Base-by-base conservation (phyloP, 2,329 filamentous ascomycete species). In the Diaporthe sp. region DNA sequence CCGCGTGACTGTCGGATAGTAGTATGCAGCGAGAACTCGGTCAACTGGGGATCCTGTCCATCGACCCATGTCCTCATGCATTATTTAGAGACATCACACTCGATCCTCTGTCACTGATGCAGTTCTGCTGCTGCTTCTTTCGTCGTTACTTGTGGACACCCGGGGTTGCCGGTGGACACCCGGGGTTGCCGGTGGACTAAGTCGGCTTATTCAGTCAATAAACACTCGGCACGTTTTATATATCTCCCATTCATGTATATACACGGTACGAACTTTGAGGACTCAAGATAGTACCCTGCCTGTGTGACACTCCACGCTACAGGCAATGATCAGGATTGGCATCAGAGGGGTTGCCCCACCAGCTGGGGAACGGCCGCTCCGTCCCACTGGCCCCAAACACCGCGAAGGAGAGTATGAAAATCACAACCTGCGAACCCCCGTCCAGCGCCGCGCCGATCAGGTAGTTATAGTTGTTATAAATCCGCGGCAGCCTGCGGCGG, bases 301-400 rank as follows among this genome's bases (percentile, higher is more conserved):
- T n/a, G n/a, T n/a, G n/a, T n/a, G n/a, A n/a, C n/a, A n/a, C n/a
- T n/a, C n/a, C n/a, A n/a, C 4, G 10, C 47, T 68, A 68, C n/a
- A 68, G n/a, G 65, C 76, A 77, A 31, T 76, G 76, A 49, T 75
- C 76, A 0, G 74, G 70, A 55, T 77, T 77, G 15, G 74, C 68
- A 28, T 61, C 17, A 20, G 51, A 44, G 8, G 58, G 53, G 28
- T 75, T 77, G 0, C 76, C 76, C 76, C 78, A 80, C 49, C 78
- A 80, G 44, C 49, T 73, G 3, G 78, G 85, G 53, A 86, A 86
- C 0, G 82, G 79, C 55, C 80, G 76, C 2, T 80, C 77, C n/a
- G 80, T 80, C 2, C 86, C 86, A 73, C 82, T 83, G 1, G 84
- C 86, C 9, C 87, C 87, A 58, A 86, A 84, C 1, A 88, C 83